Percentiles rank a stretch among this genome's conserved stretches.
These are phyloP conservation scores for Murraya paniculata DNA, from an alignment of 345 rosid species.

Conservation along the genomic window DNA sequence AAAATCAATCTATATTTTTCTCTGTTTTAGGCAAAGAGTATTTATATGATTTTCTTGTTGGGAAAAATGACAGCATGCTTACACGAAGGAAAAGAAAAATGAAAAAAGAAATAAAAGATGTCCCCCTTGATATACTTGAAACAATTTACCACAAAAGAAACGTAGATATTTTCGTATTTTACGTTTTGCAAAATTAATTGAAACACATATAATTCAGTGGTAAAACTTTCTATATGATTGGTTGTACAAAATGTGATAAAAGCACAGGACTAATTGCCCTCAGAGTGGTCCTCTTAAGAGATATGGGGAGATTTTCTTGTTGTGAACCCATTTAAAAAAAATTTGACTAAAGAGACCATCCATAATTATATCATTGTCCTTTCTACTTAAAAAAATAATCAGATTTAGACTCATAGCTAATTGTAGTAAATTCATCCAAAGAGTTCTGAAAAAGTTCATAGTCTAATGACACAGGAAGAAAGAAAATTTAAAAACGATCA, in stretches of 20 bases:
- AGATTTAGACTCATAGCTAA: conserved; percentile 8
- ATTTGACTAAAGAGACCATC: neutral
- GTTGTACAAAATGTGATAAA: no score
- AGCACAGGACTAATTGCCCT: neutral
- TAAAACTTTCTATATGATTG: neutral
- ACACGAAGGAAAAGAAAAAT: neutral
- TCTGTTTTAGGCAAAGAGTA: neutral
- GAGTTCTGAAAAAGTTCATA: conserved; percentile 10
- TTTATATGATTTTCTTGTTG: neutral
- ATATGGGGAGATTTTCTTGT: conserved; percentile 26
- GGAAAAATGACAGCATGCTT: neutral
- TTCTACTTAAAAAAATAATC: neutral
- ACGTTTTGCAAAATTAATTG: neutral
- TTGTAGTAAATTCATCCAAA: conserved; percentile 5
- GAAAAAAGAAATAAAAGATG: neutral
- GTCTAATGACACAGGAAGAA: neutral
- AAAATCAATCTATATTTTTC: neutral
- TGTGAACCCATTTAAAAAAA: conserved; percentile 12
- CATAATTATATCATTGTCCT: neutral
- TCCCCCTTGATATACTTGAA: neutral
- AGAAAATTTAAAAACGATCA: neutral
- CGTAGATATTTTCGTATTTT: neutral
- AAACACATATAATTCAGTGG: neutral
- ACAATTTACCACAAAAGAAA: neutral
- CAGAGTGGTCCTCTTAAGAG: conserved; percentile 31